Percentiles rank a stretch among this genome's conserved stretches.
These are phyloP conservation scores for Candida ascalaphidarum DNA, from an alignment of 805 yeast species.

Conservation along the genomic window DNA sequence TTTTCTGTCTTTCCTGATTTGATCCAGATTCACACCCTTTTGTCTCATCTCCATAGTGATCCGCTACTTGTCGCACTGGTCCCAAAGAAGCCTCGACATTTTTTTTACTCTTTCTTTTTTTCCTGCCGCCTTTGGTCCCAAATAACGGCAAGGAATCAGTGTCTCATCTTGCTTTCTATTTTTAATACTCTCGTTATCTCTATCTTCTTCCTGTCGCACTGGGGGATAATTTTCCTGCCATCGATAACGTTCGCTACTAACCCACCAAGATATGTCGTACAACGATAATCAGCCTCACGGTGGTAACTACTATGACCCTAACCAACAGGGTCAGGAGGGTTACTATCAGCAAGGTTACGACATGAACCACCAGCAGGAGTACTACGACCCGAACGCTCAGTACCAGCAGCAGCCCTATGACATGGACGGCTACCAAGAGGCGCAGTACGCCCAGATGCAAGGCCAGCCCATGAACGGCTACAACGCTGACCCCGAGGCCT, in stretches of 20 bases:
- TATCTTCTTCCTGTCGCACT: too few relatives aligned
- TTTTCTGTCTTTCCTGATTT: too few relatives aligned
- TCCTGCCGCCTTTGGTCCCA: too few relatives aligned
- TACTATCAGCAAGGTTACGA: conserved; percentile 35
- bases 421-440: conserved; percentile 36
- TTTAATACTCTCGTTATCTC: too few relatives aligned
- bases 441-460: conserved; percentile 10
- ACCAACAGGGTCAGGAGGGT: conserved; percentile 17
- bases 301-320: conserved; percentile 32
- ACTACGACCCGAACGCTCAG: conserved; percentile 38
- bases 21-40: too few relatives aligned
- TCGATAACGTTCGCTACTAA: conserved; percentile 4
- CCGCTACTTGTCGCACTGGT: too few relatives aligned
- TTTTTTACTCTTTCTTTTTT: too few relatives aligned
- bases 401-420: conserved; percentile 44
- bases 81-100: too few relatives aligned
- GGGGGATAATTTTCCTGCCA: too few relatives aligned
- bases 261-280: conserved; percentile 45
- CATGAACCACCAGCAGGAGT: conserved; percentile 36
- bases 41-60: too few relatives aligned
- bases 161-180: too few relatives aligned
- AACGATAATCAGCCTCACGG: conserved; percentile 46
- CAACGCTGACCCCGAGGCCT: conserved; percentile 50
- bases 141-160: too few relatives aligned
- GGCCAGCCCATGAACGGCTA: conserved; percentile 15